phyloP scores from a whole-genome alignment of 495 filamentous ascomycete genomes.

The Lentithecium fluviatile region DNA sequence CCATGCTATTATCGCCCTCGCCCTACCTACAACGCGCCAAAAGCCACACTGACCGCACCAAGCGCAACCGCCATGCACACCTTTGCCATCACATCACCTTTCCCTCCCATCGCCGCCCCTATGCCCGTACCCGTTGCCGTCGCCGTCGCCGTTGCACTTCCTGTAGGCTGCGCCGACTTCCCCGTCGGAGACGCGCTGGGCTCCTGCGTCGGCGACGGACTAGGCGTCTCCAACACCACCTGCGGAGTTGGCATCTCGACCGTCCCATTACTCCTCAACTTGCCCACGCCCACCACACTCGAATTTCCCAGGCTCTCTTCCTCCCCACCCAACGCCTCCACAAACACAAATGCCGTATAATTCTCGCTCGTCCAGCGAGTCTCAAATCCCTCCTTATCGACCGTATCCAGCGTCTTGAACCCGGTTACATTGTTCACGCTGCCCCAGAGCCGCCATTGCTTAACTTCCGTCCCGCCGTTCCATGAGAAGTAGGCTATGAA shows the following conservation, averaged over 20 bases:
- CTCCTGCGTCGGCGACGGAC: not conserved
- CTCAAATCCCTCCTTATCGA: constrained; percentile 35
- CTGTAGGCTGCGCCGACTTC: too few species aligned
- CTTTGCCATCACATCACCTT: too few species aligned
- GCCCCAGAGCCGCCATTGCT: constrained; percentile 9
- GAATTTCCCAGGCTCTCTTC: constrained; percentile 26
- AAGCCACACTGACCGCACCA: too few species aligned
- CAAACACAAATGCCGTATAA: constrained; percentile 24
- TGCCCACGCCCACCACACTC: constrained; percentile 9
- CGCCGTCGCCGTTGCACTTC: too few species aligned
- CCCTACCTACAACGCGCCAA: too few species aligned
- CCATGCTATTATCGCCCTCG: too few species aligned
- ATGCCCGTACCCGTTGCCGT: too few species aligned
- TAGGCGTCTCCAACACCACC: not conserved
- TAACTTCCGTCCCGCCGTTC: constrained; percentile 25
- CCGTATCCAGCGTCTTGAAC: constrained; percentile 17
- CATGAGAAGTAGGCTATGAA: constrained; percentile 10
- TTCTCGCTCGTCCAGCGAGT: constrained; percentile 17
- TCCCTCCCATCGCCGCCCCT: too few species aligned
- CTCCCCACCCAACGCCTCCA: constrained; percentile 34
- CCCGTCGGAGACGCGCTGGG: not conserved
- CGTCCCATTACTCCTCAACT: not conserved
- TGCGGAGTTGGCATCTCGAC: not conserved
- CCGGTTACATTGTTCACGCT: constrained; percentile 17
- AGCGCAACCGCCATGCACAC: too few species aligned